Percentiles rank a stretch among this genome's conserved stretches.
These are phyloP conservation scores for Mycena belliarum DNA, from an alignment of 768 basidiomycete genomes.

Conservation along the genomic window DNA sequence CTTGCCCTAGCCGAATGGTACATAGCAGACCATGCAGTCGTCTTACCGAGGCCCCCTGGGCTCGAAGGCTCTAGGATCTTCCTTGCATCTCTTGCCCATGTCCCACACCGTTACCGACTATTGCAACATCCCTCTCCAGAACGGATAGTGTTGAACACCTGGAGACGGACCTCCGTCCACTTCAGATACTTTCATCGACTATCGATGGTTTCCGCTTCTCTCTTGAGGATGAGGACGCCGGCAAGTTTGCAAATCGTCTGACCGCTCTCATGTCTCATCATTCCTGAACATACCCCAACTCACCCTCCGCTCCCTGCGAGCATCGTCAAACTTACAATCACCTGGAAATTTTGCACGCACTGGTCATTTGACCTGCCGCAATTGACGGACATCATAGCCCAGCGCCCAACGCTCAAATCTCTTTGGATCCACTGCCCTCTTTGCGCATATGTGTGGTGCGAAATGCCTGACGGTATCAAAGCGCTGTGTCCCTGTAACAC, in stretches of 20 bases:
- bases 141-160: no score
- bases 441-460: neutral
- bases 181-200: no score
- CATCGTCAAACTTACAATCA: slow-evolving; percentile 1
- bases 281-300: no score
- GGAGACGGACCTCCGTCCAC: no score
- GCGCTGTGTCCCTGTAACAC: neutral
- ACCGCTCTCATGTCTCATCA: no score
- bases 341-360: neutral
- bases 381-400: neutral
- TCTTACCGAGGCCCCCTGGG: neutral
- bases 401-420: neutral
- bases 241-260: no score
- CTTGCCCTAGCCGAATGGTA: neutral
- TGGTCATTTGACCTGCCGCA: neutral
- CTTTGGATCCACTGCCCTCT: neutral
- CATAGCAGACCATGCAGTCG: no score
- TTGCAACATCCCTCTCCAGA: no score
- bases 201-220: no score
- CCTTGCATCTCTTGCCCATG: no score
- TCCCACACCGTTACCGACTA: no score
- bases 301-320: neutral
- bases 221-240: no score
- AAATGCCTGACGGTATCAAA: neutral
- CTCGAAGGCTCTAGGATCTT: neutral